These are phyloP conservation scores for Ilex paraguariensis DNA, from an alignment of 305 asterid genomes.

Conservation along the genomic window DNA sequence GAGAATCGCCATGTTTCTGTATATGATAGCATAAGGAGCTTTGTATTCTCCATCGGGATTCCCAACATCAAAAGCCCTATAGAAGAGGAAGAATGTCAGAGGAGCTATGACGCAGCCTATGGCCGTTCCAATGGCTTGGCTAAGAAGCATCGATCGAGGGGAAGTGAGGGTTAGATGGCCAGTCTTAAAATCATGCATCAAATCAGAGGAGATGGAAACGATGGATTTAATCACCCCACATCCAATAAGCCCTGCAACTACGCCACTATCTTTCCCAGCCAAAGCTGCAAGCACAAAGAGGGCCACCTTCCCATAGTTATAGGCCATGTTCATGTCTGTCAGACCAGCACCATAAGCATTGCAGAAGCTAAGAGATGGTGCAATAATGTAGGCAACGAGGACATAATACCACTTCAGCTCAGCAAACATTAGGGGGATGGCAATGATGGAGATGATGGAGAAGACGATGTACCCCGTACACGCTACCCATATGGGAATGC, in stretches of 20 bases:
- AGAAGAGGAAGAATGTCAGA: slow-evolving; percentile 70
- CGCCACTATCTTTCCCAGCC: slow-evolving; percentile 60
- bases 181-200: slow-evolving; percentile 92
- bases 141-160: slow-evolving; percentile 77
- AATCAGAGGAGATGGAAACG: slow-evolving; percentile 64
- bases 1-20: slow-evolving; percentile 79
- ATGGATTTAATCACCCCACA: slow-evolving; percentile 80
- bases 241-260: slow-evolving; percentile 78
- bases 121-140: slow-evolving; percentile 81
- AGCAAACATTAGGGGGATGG: slow-evolving; percentile 80
- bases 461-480: slow-evolving; percentile 55
- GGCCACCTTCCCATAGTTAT: slow-evolving; percentile 86
- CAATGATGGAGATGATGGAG: slow-evolving; percentile 55
- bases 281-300: slow-evolving; percentile 72
- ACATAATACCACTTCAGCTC: slow-evolving; percentile 79
- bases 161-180: slow-evolving; percentile 85
- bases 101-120: slow-evolving; percentile 80
- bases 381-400: slow-evolving; percentile 56
- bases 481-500: slow-evolving; percentile 77
- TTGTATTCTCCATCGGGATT: slow-evolving; percentile 59
- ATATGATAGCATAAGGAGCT: slow-evolving; percentile 77
- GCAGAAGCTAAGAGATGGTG: slow-evolving; percentile 88
- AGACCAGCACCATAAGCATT: slow-evolving; percentile 88
- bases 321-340: slow-evolving; percentile 90
- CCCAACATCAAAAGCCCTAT: slow-evolving; percentile 64